Evolutionary conservation across 148 eudicot species (phyloP).

Genomic region (Silene latifolia): DNA sequence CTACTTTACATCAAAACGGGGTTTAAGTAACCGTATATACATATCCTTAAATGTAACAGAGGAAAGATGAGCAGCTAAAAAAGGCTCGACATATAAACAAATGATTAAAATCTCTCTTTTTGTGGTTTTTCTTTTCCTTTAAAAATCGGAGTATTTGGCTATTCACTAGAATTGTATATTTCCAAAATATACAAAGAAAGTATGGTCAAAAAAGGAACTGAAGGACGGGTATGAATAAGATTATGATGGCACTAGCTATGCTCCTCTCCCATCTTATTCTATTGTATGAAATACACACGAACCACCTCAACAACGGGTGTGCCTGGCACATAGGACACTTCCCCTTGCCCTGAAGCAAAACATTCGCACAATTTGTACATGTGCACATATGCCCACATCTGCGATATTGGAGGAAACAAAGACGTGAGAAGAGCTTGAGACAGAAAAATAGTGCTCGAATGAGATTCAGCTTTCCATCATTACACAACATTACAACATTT

Average conservation of each 20-base stretch:
- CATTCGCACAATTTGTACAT: conserved; percentile 68
- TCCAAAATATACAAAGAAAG: conserved; percentile 22
- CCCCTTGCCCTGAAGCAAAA: conserved; percentile 49
- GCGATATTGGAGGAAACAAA: conserved; percentile 5
- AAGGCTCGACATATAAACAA: conserved; percentile 4
- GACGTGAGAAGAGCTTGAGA: not conserved
- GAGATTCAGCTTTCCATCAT: not conserved
- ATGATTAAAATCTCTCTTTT: conserved; percentile 2
- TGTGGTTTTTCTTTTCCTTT: conserved; percentile 1
- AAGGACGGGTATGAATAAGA: not conserved
- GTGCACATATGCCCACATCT: conserved; percentile 99
- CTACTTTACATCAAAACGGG: too few species aligned
- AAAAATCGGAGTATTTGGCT: conserved; percentile 16
- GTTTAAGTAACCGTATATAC: conserved; percentile 15
- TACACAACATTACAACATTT: too few species aligned
- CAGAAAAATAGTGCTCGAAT: not conserved
- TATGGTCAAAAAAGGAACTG: conserved; percentile 12
- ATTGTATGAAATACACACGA: conserved; percentile 63
- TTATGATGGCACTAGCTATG: not conserved
- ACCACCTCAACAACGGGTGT: conserved; percentile 74
- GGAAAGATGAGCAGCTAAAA: not conserved
- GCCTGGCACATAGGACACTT: conserved; percentile 91
- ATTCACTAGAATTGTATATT: not conserved
- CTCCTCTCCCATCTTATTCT: conserved; percentile 16
- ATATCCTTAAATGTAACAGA: not conserved